These are phyloP conservation scores for Vararia minispora DNA, from an alignment of 768 basidiomycete genomes.

Conservation along the genomic window DNA sequence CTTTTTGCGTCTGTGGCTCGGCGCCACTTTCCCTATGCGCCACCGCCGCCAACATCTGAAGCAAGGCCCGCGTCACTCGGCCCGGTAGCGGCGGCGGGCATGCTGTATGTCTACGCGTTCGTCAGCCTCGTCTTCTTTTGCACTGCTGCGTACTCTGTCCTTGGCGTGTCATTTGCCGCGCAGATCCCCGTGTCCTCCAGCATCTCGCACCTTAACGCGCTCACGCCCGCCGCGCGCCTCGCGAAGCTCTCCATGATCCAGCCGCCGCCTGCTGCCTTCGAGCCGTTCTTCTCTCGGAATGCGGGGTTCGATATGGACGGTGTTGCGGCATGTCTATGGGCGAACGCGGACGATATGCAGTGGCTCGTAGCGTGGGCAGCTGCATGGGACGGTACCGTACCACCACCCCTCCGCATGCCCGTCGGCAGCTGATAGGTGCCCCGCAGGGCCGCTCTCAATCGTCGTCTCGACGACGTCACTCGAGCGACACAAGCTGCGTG, in stretches of 20 bases:
- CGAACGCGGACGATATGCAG: slow-evolving; percentile 24
- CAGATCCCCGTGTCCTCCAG: neutral
- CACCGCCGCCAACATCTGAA: neutral
- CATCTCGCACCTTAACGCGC: neutral
- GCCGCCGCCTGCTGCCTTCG: slow-evolving; percentile 14
- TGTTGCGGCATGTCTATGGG: slow-evolving; percentile 43
- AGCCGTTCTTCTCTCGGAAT: slow-evolving; percentile 13
- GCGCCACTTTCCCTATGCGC: slow-evolving; percentile 1
- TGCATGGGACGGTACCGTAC: slow-evolving; percentile 35
- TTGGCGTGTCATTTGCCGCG: neutral
- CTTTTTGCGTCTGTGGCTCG: neutral
- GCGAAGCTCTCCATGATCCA: slow-evolving; percentile 18
- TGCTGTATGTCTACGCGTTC: slow-evolving; percentile 9
- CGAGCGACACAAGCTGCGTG: neutral
- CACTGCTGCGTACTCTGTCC: slow-evolving; percentile 7
- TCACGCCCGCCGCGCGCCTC: slow-evolving; percentile 3
- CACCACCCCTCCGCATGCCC: neutral
- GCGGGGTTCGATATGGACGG: slow-evolving; percentile 7
- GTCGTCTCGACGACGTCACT: slow-evolving; percentile 1
- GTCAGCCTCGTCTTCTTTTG: slow-evolving; percentile 11
- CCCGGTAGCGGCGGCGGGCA: slow-evolving; percentile 4
- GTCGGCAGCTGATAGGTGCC: neutral
- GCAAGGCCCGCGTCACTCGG: neutral
- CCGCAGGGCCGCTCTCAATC: slow-evolving; percentile 10
- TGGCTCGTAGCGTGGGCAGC: slow-evolving; percentile 25